Base-by-base conservation (phyloP, 192 early-diverging fungal genomes). In the Obelidium mucronatum region DNA sequence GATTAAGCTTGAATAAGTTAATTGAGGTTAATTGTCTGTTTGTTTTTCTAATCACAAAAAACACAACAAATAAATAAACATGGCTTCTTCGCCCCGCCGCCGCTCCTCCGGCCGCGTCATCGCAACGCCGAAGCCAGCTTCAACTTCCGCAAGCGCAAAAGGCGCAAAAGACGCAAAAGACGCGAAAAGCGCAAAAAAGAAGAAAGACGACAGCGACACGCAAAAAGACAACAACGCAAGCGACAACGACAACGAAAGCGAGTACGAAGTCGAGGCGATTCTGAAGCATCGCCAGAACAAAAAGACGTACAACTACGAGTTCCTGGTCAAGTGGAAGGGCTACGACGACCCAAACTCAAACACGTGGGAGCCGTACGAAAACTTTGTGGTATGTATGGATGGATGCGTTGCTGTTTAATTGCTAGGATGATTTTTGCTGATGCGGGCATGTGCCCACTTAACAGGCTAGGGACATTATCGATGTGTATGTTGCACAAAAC, bases 231-330 rank as follows among this genome's bases (percentile, higher is more conserved):
- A 37, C 4, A 6, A 39, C 5, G 36, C 3, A 65, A 6, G 8
- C 13, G 36, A 65, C 36, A 42, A 52, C 3, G 62, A 34, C 3
- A 15, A 64, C 4, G 39, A 64, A 15, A 13, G 15, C 5, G 35
- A 64, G 4, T 17, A 64, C 19, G 66, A 28, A 15, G 66, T 68
- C 66, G 66, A 68, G 30, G 28, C 5, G 13, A 68, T 68, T 30
- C 40, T 68, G 33, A 22, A 3, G 2, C 66, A 51, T 31, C 30
- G 5, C 5, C 33, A 40, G 40, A n/a, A 22, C 30, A 5, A 19
- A 24, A 58, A 58, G 24, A 4, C 48, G 4, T 8, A 34, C 24
- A 11, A 6, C 22, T 17, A n/a, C 17, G 66, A 48, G 6, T 68
- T 24, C 39, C 28, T 40, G 22, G 66, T 68, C 40, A 68, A 68